A percentile compares a stretch with the other conserved stretches of the same genome.
These are phyloP conservation scores for Mycena indigotica DNA, from an alignment of 768 basidiomycete genomes.

Conservation along the genomic window DNA sequence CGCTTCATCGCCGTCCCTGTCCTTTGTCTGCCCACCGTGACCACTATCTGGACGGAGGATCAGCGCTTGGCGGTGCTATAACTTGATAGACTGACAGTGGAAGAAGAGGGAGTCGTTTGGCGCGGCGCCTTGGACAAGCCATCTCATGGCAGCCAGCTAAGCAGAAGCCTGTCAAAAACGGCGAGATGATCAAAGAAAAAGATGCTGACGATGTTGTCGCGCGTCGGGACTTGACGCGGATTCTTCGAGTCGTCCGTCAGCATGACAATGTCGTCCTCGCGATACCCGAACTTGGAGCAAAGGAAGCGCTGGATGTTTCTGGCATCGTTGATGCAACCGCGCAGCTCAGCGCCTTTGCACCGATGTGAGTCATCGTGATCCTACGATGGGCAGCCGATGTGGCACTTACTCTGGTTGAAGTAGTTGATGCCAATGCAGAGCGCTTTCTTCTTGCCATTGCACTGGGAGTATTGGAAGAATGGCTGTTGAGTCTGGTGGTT, in stretches of 20 bases:
- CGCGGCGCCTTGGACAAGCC: constrained; percentile 82
- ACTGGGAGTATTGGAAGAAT: constrained; percentile 87
- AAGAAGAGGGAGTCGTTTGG: constrained; percentile 89
- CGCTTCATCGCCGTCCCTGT: constrained; percentile 78
- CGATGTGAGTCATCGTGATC: no score
- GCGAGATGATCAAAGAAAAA: not conserved
- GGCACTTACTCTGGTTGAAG: constrained; percentile 59
- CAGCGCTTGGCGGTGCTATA: not conserved
- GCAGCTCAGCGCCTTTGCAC: constrained; percentile 65
- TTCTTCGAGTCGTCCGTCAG: constrained; percentile 77
- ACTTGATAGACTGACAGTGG: constrained; percentile 60
- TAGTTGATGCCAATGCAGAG: constrained; percentile 93
- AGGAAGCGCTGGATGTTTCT: constrained; percentile 80
- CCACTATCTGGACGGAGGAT: constrained; percentile 66
- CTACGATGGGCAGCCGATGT: no score
- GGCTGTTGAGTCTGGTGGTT: constrained; percentile 54
- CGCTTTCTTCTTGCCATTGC: constrained; percentile 85
- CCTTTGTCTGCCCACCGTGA: constrained; percentile 90
- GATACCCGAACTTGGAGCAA: constrained; percentile 62
- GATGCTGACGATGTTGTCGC: constrained; percentile 69
- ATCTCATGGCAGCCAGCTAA: constrained; percentile 80
- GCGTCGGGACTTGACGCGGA: constrained; percentile 70
- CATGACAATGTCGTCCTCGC: constrained; percentile 78
- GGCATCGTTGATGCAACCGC: constrained; percentile 93
- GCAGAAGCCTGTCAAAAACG: no score